Base-by-base conservation (phyloP, 2,329 filamentous ascomycete species). In the Botrytis deweyae region DNA sequence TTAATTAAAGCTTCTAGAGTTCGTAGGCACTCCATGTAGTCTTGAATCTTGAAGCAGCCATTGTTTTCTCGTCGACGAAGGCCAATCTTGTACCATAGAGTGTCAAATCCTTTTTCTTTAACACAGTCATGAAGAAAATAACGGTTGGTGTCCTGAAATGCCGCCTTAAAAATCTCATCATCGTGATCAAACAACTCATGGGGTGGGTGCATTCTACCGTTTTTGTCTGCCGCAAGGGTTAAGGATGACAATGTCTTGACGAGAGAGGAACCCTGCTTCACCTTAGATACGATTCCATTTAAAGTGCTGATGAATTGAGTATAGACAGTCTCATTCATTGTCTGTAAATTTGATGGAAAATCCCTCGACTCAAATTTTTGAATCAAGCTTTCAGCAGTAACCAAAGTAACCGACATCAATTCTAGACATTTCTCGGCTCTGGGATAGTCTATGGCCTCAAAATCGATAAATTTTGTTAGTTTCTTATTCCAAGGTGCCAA, bases 101-200 rank as follows among this genome's bases (percentile, higher is more conserved):
- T 36, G 64, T 73, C 73, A 67, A 76, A 65, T 20, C 12, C 29
- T 65, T 62, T 71, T 66, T 5, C 20, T 52, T 46, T 46, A 36
- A 80, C 62, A 20, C 62, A 59, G 0, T 61, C 42, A 59, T 81
- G 79, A 1, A 81, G 44, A 63, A 81, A 81, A 33, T 65, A 74
- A 14, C 75, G 46, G 14, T 61, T 9, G 36, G 20, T n/a, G 33
- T 73, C 72, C 61, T 76, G 72, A 55, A 82, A 81, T 16, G 80
- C 81, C 3, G 79, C 72, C 36, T 44, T 20, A 40, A 81, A 82
- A 22, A 80, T 75, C 33, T 25, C 1, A 46, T 79, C 76, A 22
- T 76, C 38, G 40, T 79, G 77, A 46, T 81, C 78, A 38, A 76
- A 81, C 9, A 81, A 55, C 16, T 78, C 74, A 36, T 44, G 70